These are phyloP conservation scores for Tricholoma hemisulphureum DNA, from an alignment of 768 basidiomycete species.

Conservation along the genomic window DNA sequence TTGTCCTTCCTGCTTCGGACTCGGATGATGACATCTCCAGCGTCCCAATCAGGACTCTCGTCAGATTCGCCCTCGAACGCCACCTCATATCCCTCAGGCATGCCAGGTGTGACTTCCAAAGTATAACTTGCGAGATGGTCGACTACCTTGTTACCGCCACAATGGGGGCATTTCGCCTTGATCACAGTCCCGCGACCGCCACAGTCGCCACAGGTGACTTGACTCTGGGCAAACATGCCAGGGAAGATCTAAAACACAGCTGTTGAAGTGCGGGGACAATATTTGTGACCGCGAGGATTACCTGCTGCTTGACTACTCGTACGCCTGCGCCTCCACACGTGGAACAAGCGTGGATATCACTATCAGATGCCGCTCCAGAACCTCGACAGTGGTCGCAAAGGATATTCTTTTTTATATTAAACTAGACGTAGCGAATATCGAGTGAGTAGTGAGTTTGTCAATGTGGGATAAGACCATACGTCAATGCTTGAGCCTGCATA, in stretches of 20 bases:
- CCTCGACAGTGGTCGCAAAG: slow-evolving; percentile 98
- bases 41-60: slow-evolving; percentile 93
- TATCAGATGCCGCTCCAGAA: slow-evolving; percentile 86
- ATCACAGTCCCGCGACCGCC: slow-evolving; percentile 81
- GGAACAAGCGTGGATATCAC: slow-evolving; percentile 84
- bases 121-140: slow-evolving; percentile 81
- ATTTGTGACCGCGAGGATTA: slow-evolving; percentile 8
- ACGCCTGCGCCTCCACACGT: slow-evolving; percentile 85
- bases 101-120: slow-evolving; percentile 81
- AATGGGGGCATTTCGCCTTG: slow-evolving; percentile 76
- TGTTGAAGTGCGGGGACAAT: background rate
- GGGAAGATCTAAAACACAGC: slow-evolving; percentile 70
- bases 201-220: slow-evolving; percentile 81
- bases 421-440: slow-evolving; percentile 44
- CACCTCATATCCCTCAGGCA: slow-evolving; percentile 91
- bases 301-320: slow-evolving; percentile 82
- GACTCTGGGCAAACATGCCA: slow-evolving; percentile 91
- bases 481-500: slow-evolving; percentile 88
- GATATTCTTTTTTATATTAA: slow-evolving; percentile 87
- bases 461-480: slow-evolving; percentile 41
- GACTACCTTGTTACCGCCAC: slow-evolving; percentile 76
- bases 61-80: slow-evolving; percentile 97
- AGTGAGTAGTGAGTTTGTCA: slow-evolving; percentile 3
- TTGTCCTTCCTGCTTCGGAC: slow-evolving; percentile 75
- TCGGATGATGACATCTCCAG: slow-evolving; percentile 89